These are phyloP conservation scores for Alternaria viburni DNA, from an alignment of 2,329 filamentous ascomycete species.

Conservation along the genomic window DNA sequence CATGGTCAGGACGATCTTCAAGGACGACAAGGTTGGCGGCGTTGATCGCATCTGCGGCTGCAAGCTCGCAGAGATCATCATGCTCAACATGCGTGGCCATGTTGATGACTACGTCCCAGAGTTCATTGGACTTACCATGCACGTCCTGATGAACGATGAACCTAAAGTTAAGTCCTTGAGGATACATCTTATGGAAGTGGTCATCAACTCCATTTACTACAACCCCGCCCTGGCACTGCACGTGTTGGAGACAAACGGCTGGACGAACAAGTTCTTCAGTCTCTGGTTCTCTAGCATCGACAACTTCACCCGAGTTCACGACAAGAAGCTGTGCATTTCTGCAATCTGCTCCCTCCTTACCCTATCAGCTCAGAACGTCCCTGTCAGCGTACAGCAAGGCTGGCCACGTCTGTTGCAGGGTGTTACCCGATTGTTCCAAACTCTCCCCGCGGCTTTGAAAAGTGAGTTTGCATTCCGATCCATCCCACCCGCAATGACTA, in stretches of 20 bases:
- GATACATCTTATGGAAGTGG: slow-evolving; percentile 97
- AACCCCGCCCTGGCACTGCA: slow-evolving; percentile 85
- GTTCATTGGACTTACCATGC: slow-evolving; percentile 90
- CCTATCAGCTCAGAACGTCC: slow-evolving; percentile 80
- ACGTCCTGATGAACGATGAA: slow-evolving; percentile 74
- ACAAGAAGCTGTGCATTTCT: slow-evolving; percentile 97
- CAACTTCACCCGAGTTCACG: slow-evolving; percentile 89
- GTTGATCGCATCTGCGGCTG: slow-evolving; percentile 96
- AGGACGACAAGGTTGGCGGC: slow-evolving; percentile 87
- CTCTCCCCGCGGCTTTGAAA: slow-evolving; percentile 84
- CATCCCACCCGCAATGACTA: slow-evolving; percentile 26
- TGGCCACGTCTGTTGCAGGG: slow-evolving; percentile 93
- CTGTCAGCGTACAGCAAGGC: slow-evolving; percentile 88
- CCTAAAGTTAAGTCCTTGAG: slow-evolving; percentile 90
- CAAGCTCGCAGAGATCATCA: slow-evolving; percentile 95
- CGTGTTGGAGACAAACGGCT: slow-evolving; percentile 86
- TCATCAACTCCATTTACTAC: slow-evolving; percentile 98
- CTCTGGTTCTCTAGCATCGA: slow-evolving; percentile 98
- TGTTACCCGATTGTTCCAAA: slow-evolving; percentile 89
- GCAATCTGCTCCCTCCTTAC: slow-evolving; percentile 87
- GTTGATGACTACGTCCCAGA: slow-evolving; percentile 88
- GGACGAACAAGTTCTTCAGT: slow-evolving; percentile 99
- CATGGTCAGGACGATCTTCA: slow-evolving; percentile 96
- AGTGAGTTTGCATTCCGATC: slow-evolving; percentile 59
- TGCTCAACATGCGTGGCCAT: slow-evolving; percentile 89